phyloP scores from a whole-genome alignment of 768 basidiomycete genomes.

The Clavaria fumosa region DNA sequence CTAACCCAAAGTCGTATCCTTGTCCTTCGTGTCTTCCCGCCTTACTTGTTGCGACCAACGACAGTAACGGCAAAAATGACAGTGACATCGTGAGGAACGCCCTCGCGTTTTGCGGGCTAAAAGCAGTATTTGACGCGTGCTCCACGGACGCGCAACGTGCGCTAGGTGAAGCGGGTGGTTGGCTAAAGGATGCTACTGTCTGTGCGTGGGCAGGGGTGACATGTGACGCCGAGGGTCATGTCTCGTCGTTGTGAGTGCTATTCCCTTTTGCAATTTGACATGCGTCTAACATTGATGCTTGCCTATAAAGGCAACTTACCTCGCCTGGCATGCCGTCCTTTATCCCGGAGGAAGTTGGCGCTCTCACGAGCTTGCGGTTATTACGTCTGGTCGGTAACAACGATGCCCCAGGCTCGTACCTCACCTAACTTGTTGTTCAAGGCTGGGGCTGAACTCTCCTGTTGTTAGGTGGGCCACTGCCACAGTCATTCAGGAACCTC shows the following conservation, averaged over 20 bases:
- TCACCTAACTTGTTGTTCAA: too few species aligned
- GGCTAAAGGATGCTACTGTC: conserved; percentile 1
- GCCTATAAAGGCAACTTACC: neutral
- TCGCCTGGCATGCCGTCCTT: conserved; percentile 4
- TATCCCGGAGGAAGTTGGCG: conserved; percentile 2
- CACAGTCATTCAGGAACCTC: neutral
- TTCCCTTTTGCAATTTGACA: neutral
- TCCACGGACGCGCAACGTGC: conserved; percentile 1
- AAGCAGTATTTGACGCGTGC: conserved; percentile 1
- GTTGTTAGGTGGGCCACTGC: neutral
- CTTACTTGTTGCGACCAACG: conserved; percentile 1
- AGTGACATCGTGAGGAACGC: conserved; percentile 3
- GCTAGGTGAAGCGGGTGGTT: conserved; percentile 1
- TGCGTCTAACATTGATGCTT: neutral
- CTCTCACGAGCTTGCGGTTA: conserved; percentile 3
- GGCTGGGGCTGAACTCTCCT: too few species aligned
- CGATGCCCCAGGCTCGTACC: conserved; percentile 5
- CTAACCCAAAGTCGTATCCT: conserved; percentile 3
- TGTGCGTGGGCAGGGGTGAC: conserved; percentile 6
- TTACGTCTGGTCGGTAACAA: conserved; percentile 6
- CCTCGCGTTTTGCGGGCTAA: conserved; percentile 6
- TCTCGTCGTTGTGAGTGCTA: conserved; percentile 5
- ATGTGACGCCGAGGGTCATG: conserved; percentile 4
- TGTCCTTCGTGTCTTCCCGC: conserved; percentile 5
- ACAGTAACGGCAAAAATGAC: neutral